Conservation (phyloP, 2,329 filamentous ascomycete genomes). For the Colletotrichum tamarilloi region DNA sequence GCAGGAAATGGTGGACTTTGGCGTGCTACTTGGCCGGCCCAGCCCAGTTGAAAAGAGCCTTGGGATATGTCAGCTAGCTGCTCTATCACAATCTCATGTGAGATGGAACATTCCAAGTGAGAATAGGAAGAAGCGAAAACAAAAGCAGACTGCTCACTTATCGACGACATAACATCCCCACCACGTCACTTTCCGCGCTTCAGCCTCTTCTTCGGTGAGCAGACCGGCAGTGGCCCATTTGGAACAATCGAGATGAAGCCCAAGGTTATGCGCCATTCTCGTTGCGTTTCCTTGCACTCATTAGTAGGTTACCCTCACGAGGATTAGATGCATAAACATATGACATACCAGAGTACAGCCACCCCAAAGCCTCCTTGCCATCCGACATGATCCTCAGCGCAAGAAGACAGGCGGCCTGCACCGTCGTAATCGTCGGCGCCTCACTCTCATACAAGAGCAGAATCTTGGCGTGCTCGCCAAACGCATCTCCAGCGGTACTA, state of each 20-base stretch:
- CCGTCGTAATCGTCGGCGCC: conserved; percentile 38
- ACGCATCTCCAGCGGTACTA: conserved; percentile 37
- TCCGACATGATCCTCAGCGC: conserved; percentile 37
- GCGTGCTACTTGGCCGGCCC: conserved; percentile 37
- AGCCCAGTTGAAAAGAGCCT: conserved; percentile 38
- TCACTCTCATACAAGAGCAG: conserved; percentile 39
- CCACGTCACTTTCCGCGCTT: conserved; percentile 39
- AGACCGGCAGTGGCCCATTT: conserved; percentile 25
- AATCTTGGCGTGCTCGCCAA: conserved; percentile 39
- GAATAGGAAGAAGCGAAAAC: background rate
- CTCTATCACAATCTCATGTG: background rate
- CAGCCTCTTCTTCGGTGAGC: conserved; percentile 35
- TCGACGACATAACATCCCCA: conserved; percentile 41
- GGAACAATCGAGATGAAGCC: conserved; percentile 39
- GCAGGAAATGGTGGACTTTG: conserved; percentile 36
- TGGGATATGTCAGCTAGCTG: background rate
- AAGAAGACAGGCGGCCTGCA: conserved; percentile 39
- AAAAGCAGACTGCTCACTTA: conserved; percentile 28
- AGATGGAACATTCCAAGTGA: background rate
- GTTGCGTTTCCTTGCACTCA: conserved; percentile 37
- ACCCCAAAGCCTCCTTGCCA: conserved; percentile 39
- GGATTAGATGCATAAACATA: too few relatives aligned
- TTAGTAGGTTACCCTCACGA: too few relatives aligned
- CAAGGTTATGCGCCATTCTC: conserved; percentile 41
- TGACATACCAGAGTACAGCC: conserved; percentile 37